Evolutionary conservation across 306 rosid genomes (phyloP), one percentile per base, ranked within the genome.

Genomic region (Lagenaria siceraria): DNA sequence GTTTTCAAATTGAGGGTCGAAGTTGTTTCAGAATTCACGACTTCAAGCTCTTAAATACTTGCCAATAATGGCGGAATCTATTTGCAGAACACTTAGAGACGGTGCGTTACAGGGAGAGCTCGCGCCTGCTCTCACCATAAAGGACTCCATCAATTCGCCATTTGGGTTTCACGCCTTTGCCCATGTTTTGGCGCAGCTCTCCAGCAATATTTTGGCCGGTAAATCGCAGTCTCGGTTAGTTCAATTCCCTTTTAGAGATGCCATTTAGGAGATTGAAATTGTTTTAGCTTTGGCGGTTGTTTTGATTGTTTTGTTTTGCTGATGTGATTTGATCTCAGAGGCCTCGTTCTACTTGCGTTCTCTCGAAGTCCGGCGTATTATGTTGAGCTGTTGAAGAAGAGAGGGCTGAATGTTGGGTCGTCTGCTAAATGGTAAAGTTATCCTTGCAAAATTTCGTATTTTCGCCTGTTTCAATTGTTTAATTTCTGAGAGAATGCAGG

Each of bases 91-190:
- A 22, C 87, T 94, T 29, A 82, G 97, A 22, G 98, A 90, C 62
- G 96, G 98, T 18, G 90, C 84, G 1, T 83, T 89, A 48, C 92
- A 90, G 84, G 98, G 97, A 64, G 98, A 94, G 82, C 96, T 85
- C 36, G 93, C 98, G 1, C 90, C 95, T 0, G 82, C 93, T 81
- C 92, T 95, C 80, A 86, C 95, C 13, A 87, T 95, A 58, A 92
- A 86, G 82, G 97, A 92, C 86, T 80, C 87, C 43, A 77, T 84
- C 18, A 69, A 87, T 78, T 87, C 96, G 7, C 95, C 97, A 49
- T 88, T 92, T 18, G 89, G 85, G n/a, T 81, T 72, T 66, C 36
- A 89, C 69, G 86, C 90, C 10, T 90, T 92, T 81, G 69, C 90
- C 24, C 84, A 92, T 80, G 56, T 90, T 59, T 87, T 94, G 77